Base-by-base conservation (phyloP, 1,139 yeast genomes). In the Hansenula anomala region DNA sequence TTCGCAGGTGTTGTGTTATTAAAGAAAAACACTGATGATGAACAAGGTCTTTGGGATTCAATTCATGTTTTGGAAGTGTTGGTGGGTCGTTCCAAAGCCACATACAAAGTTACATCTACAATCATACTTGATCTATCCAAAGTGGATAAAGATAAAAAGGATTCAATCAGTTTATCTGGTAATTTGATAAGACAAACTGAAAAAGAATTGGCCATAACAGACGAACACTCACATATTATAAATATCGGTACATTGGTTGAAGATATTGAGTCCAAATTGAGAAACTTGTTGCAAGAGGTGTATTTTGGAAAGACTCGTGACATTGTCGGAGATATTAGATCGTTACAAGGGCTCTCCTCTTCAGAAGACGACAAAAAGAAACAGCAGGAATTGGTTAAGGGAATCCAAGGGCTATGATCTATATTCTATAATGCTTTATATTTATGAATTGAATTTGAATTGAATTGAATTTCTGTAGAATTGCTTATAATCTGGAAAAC, bases 301-400 rank as follows among this genome's bases (percentile, higher is more conserved):
- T 92, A 92, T 60, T 92, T 92, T 58, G 97, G 95, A 55, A 92
- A 92, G 66, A 86, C 96, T 28, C 80, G 87, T 56, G 97, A 90
- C 57, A 81, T 90, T 38, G 65, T 87, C 19, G 75, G 78, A 36
- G 95, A 86, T 56, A 68, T 87, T 52, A 71, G 95, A 54, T 71
- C 82, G 10, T 57, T 73, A 28, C 73, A 73, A 10, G 70, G 67
- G 34, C 51, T 68, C 28, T 56, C 61, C 7, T 63, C 58, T 6
- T 67, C 67, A 47, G 44, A 42, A 3, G 31, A 30, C 8, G 52
- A 43, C 12, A 50, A 64, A 42, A 49, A 51, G 37, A 71, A 59
- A 52, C 85, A 78, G 29, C 55, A 67, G 15, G 76, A 74, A 42
- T 56, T 78, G 40, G 67, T 77, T 38, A 71, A 69, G 50, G 80